Evolutionary conservation across 2,329 filamentous ascomycete genomes (phyloP), one percentile per base, ranked within the genome.

Genomic region (Diaporthe sp.): DNA sequence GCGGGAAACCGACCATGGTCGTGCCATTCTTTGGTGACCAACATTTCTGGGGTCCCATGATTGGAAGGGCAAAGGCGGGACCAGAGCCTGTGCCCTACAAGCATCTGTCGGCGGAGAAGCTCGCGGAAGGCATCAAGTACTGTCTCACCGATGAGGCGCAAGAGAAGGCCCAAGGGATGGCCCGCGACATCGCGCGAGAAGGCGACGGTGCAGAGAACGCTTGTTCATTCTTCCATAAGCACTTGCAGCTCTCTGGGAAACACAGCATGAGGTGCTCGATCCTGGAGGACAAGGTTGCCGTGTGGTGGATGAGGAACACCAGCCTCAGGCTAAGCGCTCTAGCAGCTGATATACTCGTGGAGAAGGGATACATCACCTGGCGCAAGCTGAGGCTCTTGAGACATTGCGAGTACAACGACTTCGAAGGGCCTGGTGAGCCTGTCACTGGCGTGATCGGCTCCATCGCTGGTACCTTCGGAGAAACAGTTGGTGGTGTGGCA

Each of bases 11-110:
- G 0, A 94, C 92, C 7, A 93, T 95, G 90, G 90, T 95, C 37
- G 92, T 95, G 2, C 94, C 94, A 0, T 95, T 95, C 84, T 95
- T 95, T 78, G 94, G 94, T 3, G 94, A 95, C 80, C 94, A 95
- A 82, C 89, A 92, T 67, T 95, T 95, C 81, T 95, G 94, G 94
- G 94, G 93, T 2, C 86, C 87, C 25, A 94, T 94, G 90, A 88
- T 95, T 1, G 88, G 87, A 6, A 89, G 87, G 46, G 88, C 91
- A 1, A 89, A 89, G 37, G 93, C 92, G 0, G 94, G 94, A 0
- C 92, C 93, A 0, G 84, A 89, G 57, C 89, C 92, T 1, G 88
- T 94, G 12, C 93, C 93, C 0, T 94, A 94, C 84, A 94, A 94
- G 83, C 84, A 88, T 13, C 83, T 95, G 2, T 91, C 87, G 1